A percentile compares a stretch with the other conserved stretches of the same genome.
Evolutionary conservation across 257 asterid genomes (phyloP).

Genomic region (Solanum chilense): DNA sequence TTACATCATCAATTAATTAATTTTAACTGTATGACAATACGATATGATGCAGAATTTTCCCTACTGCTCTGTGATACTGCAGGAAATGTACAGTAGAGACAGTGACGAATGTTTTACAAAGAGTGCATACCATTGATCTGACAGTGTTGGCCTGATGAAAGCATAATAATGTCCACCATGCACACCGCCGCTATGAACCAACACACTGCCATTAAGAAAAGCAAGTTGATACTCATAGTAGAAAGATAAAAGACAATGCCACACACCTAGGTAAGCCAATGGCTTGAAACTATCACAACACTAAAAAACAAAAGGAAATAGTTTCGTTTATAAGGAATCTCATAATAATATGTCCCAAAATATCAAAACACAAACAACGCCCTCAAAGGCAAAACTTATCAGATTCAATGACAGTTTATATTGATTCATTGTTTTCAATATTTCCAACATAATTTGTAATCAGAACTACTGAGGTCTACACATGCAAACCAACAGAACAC

Average conservation of each 20-base stretch:
- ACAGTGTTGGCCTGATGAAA: conserved; percentile 88
- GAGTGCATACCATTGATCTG: conserved; percentile 74
- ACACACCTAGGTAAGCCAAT: background rate
- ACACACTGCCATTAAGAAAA: conserved; percentile 47
- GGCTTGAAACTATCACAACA: background rate
- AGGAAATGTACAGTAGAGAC: background rate
- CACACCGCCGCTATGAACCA: conserved; percentile 98
- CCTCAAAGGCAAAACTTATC: background rate
- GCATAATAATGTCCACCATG: conserved; percentile 99
- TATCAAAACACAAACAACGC: background rate
- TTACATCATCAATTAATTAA: background rate
- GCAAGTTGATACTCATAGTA: background rate
- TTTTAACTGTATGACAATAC: background rate
- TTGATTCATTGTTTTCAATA: background rate
- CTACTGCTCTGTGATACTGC: background rate
- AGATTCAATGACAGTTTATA: background rate
- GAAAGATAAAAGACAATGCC: background rate
- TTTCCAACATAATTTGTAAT: background rate
- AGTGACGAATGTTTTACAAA: background rate
- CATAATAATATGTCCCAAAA: background rate
- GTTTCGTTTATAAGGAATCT: background rate
- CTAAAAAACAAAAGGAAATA: background rate
- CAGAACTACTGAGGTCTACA: background rate
- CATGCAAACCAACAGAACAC: background rate
- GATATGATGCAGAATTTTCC: background rate